Percentiles rank a stretch among this genome's conserved stretches.
Evolutionary conservation across 2,329 filamentous ascomycete genomes (phyloP).

Genomic region (Colletotrichum sp.): DNA sequence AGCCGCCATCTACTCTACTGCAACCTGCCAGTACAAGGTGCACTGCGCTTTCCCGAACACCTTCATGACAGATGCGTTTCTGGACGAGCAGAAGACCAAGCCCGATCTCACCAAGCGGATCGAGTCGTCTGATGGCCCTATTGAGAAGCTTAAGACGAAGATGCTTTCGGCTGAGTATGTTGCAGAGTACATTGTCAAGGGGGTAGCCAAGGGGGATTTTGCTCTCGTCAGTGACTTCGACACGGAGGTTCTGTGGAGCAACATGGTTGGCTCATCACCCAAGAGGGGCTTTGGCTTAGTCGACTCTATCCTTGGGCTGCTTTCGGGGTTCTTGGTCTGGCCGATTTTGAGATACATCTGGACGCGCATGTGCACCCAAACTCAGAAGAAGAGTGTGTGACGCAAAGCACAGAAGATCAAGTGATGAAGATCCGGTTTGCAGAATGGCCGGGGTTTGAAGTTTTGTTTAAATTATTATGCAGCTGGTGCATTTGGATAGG

Average conservation of each 20-base stretch:
- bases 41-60: slow-evolving; percentile 29
- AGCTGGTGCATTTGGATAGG: too few relatives aligned
- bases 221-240: slow-evolving; percentile 26
- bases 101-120: slow-evolving; percentile 30
- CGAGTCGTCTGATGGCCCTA: slow-evolving; percentile 23
- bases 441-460: neutral
- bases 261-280: slow-evolving; percentile 26
- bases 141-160: slow-evolving; percentile 21
- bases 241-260: slow-evolving; percentile 24
- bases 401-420: neutral
- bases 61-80: slow-evolving; percentile 28
- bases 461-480: too few relatives aligned
- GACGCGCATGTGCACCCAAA: slow-evolving; percentile 13
- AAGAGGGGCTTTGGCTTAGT: slow-evolving; percentile 27
- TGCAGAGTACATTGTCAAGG: slow-evolving; percentile 25
- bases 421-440: neutral
- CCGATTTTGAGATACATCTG: slow-evolving; percentile 19
- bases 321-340: slow-evolving; percentile 21
- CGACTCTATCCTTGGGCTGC: slow-evolving; percentile 18
- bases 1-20: slow-evolving; percentile 23
- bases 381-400: neutral
- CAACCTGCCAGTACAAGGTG: slow-evolving; percentile 25
- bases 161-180: slow-evolving; percentile 28
- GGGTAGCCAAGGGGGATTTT: slow-evolving; percentile 27
- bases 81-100: slow-evolving; percentile 31